A percentile compares a stretch with the other conserved stretches of the same genome.
These are phyloP conservation scores for Allium fistulosum DNA, from an alignment of 106 monocot genomes.

Conservation along the genomic window DNA sequence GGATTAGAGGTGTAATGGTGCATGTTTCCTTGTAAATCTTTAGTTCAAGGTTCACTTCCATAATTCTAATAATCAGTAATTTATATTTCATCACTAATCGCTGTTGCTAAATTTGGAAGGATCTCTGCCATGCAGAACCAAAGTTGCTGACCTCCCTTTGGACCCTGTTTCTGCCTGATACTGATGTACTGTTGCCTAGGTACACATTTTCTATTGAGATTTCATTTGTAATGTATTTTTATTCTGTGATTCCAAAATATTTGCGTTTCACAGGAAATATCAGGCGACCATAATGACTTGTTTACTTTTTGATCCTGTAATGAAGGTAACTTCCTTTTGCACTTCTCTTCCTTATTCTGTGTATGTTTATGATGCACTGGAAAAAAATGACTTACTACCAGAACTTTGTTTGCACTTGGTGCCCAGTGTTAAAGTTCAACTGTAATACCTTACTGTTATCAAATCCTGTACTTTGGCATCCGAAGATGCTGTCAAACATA, in stretches of 20 bases:
- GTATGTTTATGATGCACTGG: background rate
- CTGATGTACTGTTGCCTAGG: constrained; percentile 78
- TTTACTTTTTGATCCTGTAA: constrained; percentile 84
- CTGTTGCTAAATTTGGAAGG: constrained; percentile 27
- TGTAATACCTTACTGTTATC: too few relatives aligned
- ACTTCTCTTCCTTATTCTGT: background rate
- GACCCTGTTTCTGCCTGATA: constrained; percentile 75
- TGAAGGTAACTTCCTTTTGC: constrained; percentile 54
- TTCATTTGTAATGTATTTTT: background rate
- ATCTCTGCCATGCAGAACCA: constrained; percentile 83
- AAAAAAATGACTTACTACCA: too few relatives aligned
- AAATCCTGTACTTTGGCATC: too few relatives aligned
- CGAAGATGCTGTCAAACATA: too few relatives aligned
- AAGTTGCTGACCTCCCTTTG: constrained; percentile 85
- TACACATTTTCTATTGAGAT: constrained; percentile 12
- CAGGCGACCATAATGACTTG: constrained; percentile 74
- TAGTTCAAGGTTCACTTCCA: too few relatives aligned
- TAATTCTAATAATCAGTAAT: too few relatives aligned
- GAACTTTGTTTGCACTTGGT: too few relatives aligned
- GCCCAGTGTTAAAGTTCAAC: too few relatives aligned
- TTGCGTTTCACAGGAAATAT: constrained; percentile 47
- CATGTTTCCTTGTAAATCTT: too few relatives aligned
- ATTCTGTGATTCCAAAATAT: background rate
- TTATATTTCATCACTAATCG: too few relatives aligned
- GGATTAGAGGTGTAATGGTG: too few relatives aligned